Evolutionary conservation across 805 yeast species (phyloP), one percentile per base, ranked within the genome.

Genomic region (Millerozyma acaciae): DNA sequence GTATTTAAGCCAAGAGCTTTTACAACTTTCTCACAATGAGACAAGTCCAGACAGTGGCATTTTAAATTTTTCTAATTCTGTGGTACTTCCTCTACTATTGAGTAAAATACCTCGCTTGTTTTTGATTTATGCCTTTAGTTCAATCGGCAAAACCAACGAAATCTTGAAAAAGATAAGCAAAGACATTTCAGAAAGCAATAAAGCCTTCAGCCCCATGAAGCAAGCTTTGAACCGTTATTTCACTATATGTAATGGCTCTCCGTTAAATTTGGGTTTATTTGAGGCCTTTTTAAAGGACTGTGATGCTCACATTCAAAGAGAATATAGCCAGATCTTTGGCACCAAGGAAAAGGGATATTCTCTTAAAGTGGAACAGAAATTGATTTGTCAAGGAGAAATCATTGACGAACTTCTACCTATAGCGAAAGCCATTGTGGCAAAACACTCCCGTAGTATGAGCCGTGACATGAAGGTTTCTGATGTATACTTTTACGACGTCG

Each of bases 31-130:
- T 16, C 44, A 49, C 35, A 32, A 51, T 38, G 42, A 53, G 49
- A 32, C 42, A 16, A 36, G 48, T 28, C 37, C 38, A 6, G 39
- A 51, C 26, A 21, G 23, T 8, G 45, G 53, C 34, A 44, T 39
- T 8, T 41, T 66, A 13, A 47, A 45, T 7, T 34, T 53, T 12
- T 39, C 47, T 20, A 64, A 59, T 39, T 66, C 76, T 1, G 52
- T 80, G 12, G 80, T 70, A 0, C 52, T 78, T 9, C 80, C 87
- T 1, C 57, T 84, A 5, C 51, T 83, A 32, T 61, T 83, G 38
- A 75, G 84, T 28, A 81, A 81, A 51, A 79, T 84, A 33, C 84
- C 89, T 4, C 59, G 93, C 34, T 69, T 82, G 2, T 69, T 84
- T 38, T 62, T 83, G 43, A 63, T 78, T 48, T 80, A 82, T 44